These are phyloP conservation scores for Luffa acutangula DNA, from an alignment of 306 rosid species.

Conservation along the genomic window DNA sequence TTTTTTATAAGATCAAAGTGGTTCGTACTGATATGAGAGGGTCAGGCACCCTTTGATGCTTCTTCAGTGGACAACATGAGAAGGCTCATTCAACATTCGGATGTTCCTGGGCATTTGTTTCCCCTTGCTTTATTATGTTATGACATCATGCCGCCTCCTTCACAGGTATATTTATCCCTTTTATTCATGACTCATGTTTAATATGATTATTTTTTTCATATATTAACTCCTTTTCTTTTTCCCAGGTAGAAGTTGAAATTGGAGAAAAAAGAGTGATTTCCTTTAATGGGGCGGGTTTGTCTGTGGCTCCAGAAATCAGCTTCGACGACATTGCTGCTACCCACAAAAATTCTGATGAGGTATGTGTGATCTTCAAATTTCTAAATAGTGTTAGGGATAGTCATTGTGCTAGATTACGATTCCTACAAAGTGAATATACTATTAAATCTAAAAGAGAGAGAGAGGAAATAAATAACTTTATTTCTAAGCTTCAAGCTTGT, in stretches of 20 bases:
- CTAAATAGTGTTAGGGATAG: background rate
- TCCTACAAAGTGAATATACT: background rate
- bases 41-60: constrained; percentile 89
- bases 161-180: constrained; percentile 33
- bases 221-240: constrained; percentile 10
- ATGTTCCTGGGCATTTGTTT: constrained; percentile 77
- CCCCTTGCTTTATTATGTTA: constrained; percentile 77
- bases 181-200: constrained; percentile 10
- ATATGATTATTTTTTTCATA: constrained; percentile 6
- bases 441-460: background rate
- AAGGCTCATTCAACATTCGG: constrained; percentile 79
- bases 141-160: constrained; percentile 97
- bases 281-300: constrained; percentile 69
- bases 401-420: constrained; percentile 4
- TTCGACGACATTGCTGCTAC: constrained; percentile 40
- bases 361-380: constrained; percentile 23
- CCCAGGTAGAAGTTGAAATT: constrained; percentile 79
- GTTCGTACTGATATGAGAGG: constrained; percentile 34
- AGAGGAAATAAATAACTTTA: background rate
- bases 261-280: constrained; percentile 86
- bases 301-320: constrained; percentile 56
- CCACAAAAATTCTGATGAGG: constrained; percentile 52
- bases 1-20: background rate
- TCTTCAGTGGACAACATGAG: constrained; percentile 90
- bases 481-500: background rate